These are phyloP conservation scores for Entamoeba invadens DNA, from an alignment of 208 protist genomes.

Conservation along the genomic window DNA sequence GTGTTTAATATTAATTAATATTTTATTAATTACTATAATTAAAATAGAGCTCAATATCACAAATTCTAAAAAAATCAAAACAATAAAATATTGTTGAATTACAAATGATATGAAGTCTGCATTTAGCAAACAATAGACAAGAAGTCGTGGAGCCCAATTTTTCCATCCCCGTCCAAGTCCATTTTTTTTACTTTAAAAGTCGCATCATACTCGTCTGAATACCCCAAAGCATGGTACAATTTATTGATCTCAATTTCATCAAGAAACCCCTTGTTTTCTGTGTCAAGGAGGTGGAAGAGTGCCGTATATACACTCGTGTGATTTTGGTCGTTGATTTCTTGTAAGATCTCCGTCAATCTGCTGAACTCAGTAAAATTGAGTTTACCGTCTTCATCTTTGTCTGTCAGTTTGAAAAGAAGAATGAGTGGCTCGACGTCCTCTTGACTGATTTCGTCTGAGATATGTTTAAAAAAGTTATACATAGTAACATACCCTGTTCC, in stretches of 20 bases:
- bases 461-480: no score
- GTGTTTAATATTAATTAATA: no score
- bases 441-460: not conserved
- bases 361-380: not conserved
- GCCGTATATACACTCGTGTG: not conserved
- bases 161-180: not conserved
- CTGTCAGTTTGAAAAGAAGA: not conserved
- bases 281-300: not conserved
- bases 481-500: no score
- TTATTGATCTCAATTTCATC: not conserved
- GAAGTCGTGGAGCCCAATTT: not conserved
- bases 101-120: no score
- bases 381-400: not conserved
- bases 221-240: not conserved
- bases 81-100: no score
- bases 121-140: no score
- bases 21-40: no score
- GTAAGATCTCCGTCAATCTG: not conserved
- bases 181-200: not conserved
- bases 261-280: not conserved
- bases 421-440: not conserved
- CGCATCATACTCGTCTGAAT: not conserved
- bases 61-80: no score
- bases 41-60: no score
- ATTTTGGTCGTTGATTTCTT: not conserved